Conservation (phyloP, 1,284 basidiomycete genomes). For the Pseudozyma sp. region DNA sequence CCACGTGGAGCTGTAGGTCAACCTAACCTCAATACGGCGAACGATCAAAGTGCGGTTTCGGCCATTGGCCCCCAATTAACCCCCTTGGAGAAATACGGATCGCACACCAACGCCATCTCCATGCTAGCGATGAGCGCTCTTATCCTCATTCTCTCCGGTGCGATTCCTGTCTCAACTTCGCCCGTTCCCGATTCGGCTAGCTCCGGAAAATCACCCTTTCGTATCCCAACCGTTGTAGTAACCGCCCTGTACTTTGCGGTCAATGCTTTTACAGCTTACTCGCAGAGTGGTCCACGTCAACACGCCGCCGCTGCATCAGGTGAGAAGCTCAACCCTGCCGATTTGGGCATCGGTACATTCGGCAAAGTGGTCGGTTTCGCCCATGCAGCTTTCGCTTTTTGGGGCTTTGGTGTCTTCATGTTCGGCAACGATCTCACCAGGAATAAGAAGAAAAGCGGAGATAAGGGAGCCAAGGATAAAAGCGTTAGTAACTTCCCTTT, state of each 20-base stretch:
- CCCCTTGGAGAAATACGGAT: slow-evolving; percentile 40
- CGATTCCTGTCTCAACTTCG: slow-evolving; percentile 43
- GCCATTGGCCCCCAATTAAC: slow-evolving; percentile 51
- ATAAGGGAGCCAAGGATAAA: slow-evolving; percentile 68
- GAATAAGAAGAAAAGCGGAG: slow-evolving; percentile 48
- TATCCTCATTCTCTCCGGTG: slow-evolving; percentile 41
- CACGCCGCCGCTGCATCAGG: neutral
- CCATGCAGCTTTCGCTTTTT: slow-evolving; percentile 39
- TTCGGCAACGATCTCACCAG: slow-evolving; percentile 48
- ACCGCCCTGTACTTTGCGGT: slow-evolving; percentile 41
- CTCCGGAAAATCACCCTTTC: slow-evolving; percentile 36
- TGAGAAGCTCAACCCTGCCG: slow-evolving; percentile 11
- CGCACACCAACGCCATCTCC: slow-evolving; percentile 40
- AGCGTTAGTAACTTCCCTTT: slow-evolving; percentile 41
- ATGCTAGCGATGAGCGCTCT: slow-evolving; percentile 41
- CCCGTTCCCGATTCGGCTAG: slow-evolving; percentile 40
- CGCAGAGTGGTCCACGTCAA: slow-evolving; percentile 18
- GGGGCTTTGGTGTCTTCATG: slow-evolving; percentile 49
- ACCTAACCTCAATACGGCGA: slow-evolving; percentile 1
- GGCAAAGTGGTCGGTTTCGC: slow-evolving; percentile 35
- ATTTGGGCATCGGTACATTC: slow-evolving; percentile 42
- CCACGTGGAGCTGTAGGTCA: slow-evolving; percentile 47
- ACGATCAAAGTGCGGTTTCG: slow-evolving; percentile 18
- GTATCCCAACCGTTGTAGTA: slow-evolving; percentile 42
- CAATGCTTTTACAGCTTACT: slow-evolving; percentile 37